Base-by-base conservation (phyloP, 1,284 basidiomycete genomes). In the Pseudozyma pruni region DNA sequence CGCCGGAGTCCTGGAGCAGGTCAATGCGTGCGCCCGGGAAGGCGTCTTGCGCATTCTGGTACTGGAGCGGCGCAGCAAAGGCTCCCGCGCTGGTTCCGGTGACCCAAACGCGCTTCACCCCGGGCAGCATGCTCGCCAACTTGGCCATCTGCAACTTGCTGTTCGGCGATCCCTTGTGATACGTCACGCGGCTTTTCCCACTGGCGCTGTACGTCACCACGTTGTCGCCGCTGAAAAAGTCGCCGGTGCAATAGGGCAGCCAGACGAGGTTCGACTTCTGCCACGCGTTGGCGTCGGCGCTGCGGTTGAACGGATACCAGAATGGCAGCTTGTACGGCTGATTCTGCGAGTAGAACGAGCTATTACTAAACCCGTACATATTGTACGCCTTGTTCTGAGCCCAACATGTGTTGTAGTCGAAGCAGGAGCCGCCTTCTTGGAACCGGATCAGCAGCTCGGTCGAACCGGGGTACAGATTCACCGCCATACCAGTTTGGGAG, bases 181-280 rank as follows among this genome's bases (percentile, higher is more conserved):
- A 25, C 10, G 64, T 68, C 0, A 17, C n/a, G n/a, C n/a, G n/a
- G n/a, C n/a, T 9, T 0, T 10, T 13, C 27, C 35, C 32, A 1
- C 34, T 32, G 1, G 53, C 58, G 13, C 31, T 23, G 48, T 68
- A 68, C 37, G 47, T 25, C 22, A 44, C 52, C n/a, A 51, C 35
- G 11, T 57, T 57, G 32, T 68, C 51, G 1, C 64, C 64, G 14
- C 53, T 45, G 20, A 63, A 59, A 14, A 55, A 52, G 17, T 68
- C 64, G 25, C 64, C 64, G 0, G 64, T 68, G 49, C 64, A 68
- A 45, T 68, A 68, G 0, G 64, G 64, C 19, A 68, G 40, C 39
- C 40, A 68, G 1, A 59, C 64, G 8, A 55, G 62, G 25, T 57
- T 61, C 9, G 58, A 37, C 16, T 25, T 38, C 19, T 49, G 40